Percentiles rank a stretch among this genome's conserved stretches.
Conservation (phyloP, 495 filamentous ascomycete genomes). For the Clavariopsis aquatica region DNA sequence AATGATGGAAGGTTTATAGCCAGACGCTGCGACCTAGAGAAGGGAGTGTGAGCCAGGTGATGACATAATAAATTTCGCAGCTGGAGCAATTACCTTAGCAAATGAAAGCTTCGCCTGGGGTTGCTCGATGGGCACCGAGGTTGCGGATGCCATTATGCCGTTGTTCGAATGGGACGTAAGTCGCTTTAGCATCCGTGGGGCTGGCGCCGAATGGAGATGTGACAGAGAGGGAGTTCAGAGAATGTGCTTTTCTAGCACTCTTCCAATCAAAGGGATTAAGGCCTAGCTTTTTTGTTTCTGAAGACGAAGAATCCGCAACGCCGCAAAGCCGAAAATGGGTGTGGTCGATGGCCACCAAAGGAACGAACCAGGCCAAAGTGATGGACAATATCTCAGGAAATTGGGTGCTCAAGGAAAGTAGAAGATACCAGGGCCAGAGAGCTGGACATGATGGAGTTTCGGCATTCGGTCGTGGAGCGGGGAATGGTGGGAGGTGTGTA, state of each 20-base stretch:
- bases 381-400: constrained; percentile 39
- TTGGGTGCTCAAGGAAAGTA: constrained; percentile 48
- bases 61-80: not conserved
- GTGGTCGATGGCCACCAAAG: constrained; percentile 16
- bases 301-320: constrained; percentile 12
- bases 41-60: constrained; percentile 21
- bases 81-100: constrained; percentile 54
- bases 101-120: constrained; percentile 48
- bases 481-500: not conserved
- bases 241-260: not conserved
- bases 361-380: constrained; percentile 35
- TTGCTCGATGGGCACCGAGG: constrained; percentile 23
- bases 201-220: not conserved
- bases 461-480: constrained; percentile 41
- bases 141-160: constrained; percentile 37
- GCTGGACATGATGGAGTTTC: constrained; percentile 45
- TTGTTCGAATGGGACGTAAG: constrained; percentile 19
- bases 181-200: constrained; percentile 8
- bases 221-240: not conserved
- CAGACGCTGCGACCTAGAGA: constrained; percentile 56
- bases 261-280: not conserved
- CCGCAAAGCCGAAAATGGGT: constrained; percentile 21
- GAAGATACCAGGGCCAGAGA: constrained; percentile 41
- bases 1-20: constrained; percentile 30
- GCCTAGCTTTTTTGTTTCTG: not conserved